Conservation (phyloP, 2,329 filamentous ascomycete species). For the Pyrenochaeta sp. region DNA sequence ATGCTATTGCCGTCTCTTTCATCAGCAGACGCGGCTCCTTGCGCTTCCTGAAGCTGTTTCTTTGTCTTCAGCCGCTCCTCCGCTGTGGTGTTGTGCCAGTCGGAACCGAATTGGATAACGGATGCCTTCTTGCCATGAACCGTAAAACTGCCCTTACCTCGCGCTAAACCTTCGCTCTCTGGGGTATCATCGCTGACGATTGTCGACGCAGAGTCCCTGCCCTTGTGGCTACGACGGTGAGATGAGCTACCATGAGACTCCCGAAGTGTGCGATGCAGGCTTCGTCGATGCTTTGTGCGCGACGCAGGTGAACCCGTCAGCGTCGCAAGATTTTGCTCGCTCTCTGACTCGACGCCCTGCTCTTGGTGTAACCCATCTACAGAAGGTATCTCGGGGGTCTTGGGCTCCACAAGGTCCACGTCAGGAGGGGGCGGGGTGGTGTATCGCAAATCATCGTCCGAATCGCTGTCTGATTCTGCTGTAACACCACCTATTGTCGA, state of each 20-base stretch:
- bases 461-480: constrained; percentile 29
- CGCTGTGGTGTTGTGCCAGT: constrained; percentile 71
- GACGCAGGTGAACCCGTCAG: constrained; percentile 58
- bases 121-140: constrained; percentile 98
- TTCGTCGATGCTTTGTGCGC: constrained; percentile 78
- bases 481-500: constrained; percentile 43
- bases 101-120: constrained; percentile 94
- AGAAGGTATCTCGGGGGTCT: constrained; percentile 34
- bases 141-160: constrained; percentile 88
- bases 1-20: constrained; percentile 37
- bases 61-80: constrained; percentile 51
- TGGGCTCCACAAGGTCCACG: constrained; percentile 24
- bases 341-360: constrained; percentile 39
- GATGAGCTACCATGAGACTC: constrained; percentile 74
- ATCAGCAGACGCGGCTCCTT: constrained; percentile 34
- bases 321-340: constrained; percentile 35
- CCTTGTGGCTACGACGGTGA: constrained; percentile 76
- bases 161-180: constrained; percentile 74
- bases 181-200: constrained; percentile 56
- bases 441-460: constrained; percentile 41
- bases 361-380: constrained; percentile 37
- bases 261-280: constrained; percentile 86
- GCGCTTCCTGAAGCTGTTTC: constrained; percentile 47
- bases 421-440: constrained; percentile 45
- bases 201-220: constrained; percentile 75